phyloP scores from a whole-genome alignment of 352 stramenopile genomes.

The Globisporangium nodosum region DNA sequence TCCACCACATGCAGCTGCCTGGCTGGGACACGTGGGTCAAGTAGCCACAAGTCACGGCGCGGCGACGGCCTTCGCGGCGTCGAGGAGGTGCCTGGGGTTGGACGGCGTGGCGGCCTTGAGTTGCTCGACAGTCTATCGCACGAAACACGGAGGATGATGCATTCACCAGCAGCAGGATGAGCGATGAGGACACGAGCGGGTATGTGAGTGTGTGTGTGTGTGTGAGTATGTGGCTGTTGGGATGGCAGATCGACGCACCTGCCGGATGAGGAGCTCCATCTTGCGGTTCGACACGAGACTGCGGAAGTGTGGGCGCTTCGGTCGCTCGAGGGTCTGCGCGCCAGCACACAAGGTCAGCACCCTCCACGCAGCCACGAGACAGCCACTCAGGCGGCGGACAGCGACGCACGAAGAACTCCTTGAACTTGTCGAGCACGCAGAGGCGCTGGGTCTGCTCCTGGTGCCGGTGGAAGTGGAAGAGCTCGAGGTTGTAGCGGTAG shows the following conservation, averaged over 20 bases:
- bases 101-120: slow-evolving; percentile 36
- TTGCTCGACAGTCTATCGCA: slow-evolving; percentile 38
- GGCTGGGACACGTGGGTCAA: slow-evolving; percentile 10
- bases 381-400: neutral
- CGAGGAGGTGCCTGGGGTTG: slow-evolving; percentile 35
- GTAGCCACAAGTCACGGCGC: neutral
- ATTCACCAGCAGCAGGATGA: neutral
- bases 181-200: no score
- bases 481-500: slow-evolving; percentile 57
- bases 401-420: slow-evolving; percentile 56
- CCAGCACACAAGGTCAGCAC: neutral
- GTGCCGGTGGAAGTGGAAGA: slow-evolving; percentile 47
- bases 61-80: slow-evolving; percentile 13
- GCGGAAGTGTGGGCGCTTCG: slow-evolving; percentile 44
- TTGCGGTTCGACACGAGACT: slow-evolving; percentile 55
- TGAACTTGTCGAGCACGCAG: slow-evolving; percentile 58
- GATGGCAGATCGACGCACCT: slow-evolving; percentile 14
- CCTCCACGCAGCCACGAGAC: neutral
- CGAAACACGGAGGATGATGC: no score
- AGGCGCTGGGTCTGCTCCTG: slow-evolving; percentile 42
- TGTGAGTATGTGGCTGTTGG: neutral
- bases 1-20: slow-evolving; percentile 8
- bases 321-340: slow-evolving; percentile 34
- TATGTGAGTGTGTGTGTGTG: neutral
- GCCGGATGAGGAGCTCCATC: slow-evolving; percentile 53